Conservation (phyloP, 495 filamentous ascomycete genomes). For the Lepraria neglecta region DNA sequence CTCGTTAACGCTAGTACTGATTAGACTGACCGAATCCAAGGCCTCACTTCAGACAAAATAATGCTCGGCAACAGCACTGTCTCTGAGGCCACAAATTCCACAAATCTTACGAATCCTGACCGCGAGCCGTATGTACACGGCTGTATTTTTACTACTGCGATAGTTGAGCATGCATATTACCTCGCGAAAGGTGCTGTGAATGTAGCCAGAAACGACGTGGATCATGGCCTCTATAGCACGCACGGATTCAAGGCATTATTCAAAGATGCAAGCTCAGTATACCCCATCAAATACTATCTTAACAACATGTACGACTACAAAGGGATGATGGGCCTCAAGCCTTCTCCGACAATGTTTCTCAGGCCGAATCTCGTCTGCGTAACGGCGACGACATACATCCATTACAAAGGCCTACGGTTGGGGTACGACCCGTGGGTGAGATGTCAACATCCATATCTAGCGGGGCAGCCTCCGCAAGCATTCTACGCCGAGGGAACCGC, state of each 20-base stretch:
- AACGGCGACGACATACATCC: not conserved
- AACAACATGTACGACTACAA: not conserved
- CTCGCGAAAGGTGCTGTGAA: not conserved
- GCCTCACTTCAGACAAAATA: too few relatives aligned
- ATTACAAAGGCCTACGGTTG: not conserved
- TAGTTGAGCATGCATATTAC: not conserved
- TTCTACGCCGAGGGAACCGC: constrained; percentile 12
- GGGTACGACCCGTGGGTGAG: constrained; percentile 14
- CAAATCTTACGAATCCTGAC: too few relatives aligned
- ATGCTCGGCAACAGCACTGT: too few relatives aligned
- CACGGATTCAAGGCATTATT: constrained; percentile 10
- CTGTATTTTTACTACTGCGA: too few relatives aligned
- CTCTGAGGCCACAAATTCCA: too few relatives aligned
- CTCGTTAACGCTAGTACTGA: too few relatives aligned
- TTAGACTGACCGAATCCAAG: too few relatives aligned
- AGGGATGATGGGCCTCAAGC: constrained; percentile 1
- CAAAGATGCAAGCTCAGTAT: not conserved
- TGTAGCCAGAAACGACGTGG: not conserved
- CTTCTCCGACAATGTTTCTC: not conserved
- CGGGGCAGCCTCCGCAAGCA: not conserved
- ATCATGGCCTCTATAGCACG: not conserved
- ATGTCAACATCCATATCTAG: not conserved
- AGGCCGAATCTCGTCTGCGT: constrained; percentile 1
- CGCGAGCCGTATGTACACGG: too few relatives aligned
- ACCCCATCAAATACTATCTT: not conserved